Percentiles rank a stretch among this genome's conserved stretches.
Conservation (phyloP, 164 flowering plant genomes). For the Aristolochia californica region DNA sequence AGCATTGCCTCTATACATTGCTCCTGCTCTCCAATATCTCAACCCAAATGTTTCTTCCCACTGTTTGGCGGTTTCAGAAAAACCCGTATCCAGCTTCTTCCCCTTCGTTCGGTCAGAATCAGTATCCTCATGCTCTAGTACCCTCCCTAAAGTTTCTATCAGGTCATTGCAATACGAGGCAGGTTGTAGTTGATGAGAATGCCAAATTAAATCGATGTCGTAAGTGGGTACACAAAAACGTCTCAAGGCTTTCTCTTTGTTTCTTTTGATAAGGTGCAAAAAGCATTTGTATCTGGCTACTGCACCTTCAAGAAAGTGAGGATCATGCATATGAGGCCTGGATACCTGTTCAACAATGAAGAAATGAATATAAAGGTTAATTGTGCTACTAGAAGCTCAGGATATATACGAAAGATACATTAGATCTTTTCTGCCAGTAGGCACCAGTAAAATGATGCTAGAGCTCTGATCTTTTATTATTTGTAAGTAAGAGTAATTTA, state of each 20-base stretch:
- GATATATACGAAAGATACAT: not conserved
- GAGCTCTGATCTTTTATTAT: too few relatives aligned
- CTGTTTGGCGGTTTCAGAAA: conserved; percentile 70
- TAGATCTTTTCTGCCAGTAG: not conserved
- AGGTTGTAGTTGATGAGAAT: conserved; percentile 83
- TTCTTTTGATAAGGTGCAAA: conserved; percentile 76
- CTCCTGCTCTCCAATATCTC: conserved; percentile 93
- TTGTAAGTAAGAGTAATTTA: not conserved
- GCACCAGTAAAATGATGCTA: too few relatives aligned
- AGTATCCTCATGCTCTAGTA: conserved; percentile 83
- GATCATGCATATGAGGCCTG: conserved; percentile 48
- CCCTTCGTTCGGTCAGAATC: conserved; percentile 82
- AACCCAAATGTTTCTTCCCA: conserved; percentile 82
- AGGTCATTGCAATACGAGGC: conserved; percentile 67
- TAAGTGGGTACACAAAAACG: conserved; percentile 91
- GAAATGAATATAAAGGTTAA: not conserved
- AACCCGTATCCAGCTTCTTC: conserved; percentile 74
- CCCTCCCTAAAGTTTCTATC: conserved; percentile 36
- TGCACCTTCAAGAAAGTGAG: conserved; percentile 63
- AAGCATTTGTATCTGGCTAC: conserved; percentile 88
- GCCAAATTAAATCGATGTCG: conserved; percentile 96
- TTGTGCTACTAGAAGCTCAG: not conserved
- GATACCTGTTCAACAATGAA: conserved; percentile 41
- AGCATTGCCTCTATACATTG: conserved; percentile 71
- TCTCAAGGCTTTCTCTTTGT: conserved; percentile 46